These are phyloP conservation scores for Atkinsonella texensis DNA, from an alignment of 2,329 filamentous ascomycete genomes.

Conservation along the genomic window DNA sequence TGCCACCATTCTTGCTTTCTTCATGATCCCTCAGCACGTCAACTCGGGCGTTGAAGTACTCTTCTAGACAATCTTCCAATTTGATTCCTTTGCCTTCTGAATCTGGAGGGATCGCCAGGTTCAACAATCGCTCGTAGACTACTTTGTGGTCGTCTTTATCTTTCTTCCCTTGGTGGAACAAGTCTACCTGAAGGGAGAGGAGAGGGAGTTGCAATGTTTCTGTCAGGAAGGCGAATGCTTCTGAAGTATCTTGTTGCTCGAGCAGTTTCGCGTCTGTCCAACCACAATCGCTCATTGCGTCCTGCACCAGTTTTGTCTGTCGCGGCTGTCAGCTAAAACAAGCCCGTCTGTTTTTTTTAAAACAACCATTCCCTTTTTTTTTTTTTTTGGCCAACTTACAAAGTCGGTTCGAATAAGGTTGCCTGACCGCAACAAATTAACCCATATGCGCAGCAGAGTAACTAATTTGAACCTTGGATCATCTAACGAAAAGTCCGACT, in stretches of 20 bases:
- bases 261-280: conserved; percentile 69
- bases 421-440: conserved; percentile 79
- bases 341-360: neutral
- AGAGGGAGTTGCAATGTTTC: conserved; percentile 79
- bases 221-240: conserved; percentile 91
- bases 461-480: conserved; percentile 60
- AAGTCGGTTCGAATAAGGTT: conserved; percentile 77
- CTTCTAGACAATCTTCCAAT: conserved; percentile 82
- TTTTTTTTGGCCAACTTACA: conserved; percentile 32
- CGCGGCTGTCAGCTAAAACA: conserved; percentile 8
- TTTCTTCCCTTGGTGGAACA: conserved; percentile 83
- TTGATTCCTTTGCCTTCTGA: conserved; percentile 59
- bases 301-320: conserved; percentile 72
- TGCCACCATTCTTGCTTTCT: conserved; percentile 35
- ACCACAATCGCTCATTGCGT: conserved; percentile 71
- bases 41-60: conserved; percentile 89
- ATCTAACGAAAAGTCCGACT: conserved; percentile 58
- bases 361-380: neutral
- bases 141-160: conserved; percentile 88
- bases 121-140: conserved; percentile 79
- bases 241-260: conserved; percentile 90
- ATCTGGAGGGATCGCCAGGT: conserved; percentile 77
- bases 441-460: conserved; percentile 76
- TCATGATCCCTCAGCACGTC: conserved; percentile 68
- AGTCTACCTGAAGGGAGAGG: conserved; percentile 82